Percentiles rank a stretch among this genome's conserved stretches.
Conservation (phyloP, 768 basidiomycete species). For the Piloderma croceum region DNA sequence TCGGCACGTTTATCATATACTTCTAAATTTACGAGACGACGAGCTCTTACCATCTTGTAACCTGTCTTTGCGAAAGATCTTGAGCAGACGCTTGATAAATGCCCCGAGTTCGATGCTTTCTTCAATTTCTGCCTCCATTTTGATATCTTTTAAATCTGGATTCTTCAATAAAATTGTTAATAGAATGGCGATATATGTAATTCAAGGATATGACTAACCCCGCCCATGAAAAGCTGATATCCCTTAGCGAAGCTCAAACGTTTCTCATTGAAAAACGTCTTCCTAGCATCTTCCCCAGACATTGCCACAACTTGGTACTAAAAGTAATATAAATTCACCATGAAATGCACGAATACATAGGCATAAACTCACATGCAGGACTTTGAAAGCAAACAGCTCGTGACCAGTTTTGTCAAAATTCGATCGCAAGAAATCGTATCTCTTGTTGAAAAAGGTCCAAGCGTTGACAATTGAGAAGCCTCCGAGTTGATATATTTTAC, state of each 20-base stretch:
- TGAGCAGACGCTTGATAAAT: constrained; percentile 19
- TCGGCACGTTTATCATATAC: neutral
- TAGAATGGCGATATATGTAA: neutral
- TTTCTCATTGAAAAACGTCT: constrained; percentile 26
- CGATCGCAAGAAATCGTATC: constrained; percentile 28
- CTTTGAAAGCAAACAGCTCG: constrained; percentile 12
- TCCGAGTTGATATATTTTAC: constrained; percentile 15
- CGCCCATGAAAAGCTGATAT: constrained; percentile 29
- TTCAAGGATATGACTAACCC: constrained; percentile 11
- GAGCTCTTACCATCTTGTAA: constrained; percentile 17
- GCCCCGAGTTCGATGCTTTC: constrained; percentile 8
- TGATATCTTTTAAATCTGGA: constrained; percentile 21
- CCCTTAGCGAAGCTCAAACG: constrained; percentile 26
- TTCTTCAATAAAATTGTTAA: constrained; percentile 3
- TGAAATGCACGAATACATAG: neutral
- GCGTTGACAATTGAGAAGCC: constrained; percentile 25
- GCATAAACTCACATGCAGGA: constrained; percentile 12
- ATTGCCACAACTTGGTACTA: constrained; percentile 25
- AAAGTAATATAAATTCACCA: neutral
- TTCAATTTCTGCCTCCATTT: constrained; percentile 8
- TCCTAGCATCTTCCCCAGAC: constrained; percentile 27
- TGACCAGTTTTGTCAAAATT: no score
- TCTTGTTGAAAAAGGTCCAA: constrained; percentile 29
- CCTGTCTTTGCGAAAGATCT: constrained; percentile 19
- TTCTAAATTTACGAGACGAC: neutral